These are phyloP conservation scores for Phylloboletellus chloephorus DNA, from an alignment of 1,284 basidiomycete species.

Conservation along the genomic window DNA sequence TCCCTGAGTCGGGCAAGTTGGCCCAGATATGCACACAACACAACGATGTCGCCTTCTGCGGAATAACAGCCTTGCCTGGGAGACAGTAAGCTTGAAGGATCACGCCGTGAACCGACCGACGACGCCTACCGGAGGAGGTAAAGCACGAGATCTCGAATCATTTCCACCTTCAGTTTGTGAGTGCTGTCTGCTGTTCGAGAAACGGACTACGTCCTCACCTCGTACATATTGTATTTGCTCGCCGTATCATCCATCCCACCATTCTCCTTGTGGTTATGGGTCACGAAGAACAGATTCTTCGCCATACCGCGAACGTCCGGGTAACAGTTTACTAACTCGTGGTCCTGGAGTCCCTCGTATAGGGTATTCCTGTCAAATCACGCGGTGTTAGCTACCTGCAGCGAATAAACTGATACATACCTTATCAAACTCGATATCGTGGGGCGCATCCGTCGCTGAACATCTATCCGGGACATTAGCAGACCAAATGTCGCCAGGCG, in stretches of 20 bases:
- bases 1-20: slow-evolving; percentile 59
- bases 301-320: slow-evolving; percentile 51
- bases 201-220: slow-evolving; percentile 40
- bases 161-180: slow-evolving; percentile 44
- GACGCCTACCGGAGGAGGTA: slow-evolving; percentile 52
- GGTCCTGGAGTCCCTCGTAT: slow-evolving; percentile 55
- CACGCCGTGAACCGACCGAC: not conserved
- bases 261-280: slow-evolving; percentile 51
- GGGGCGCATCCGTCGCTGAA: slow-evolving; percentile 60
- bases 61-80: slow-evolving; percentile 53
- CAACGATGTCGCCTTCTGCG: slow-evolving; percentile 63
- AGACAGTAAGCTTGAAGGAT: slow-evolving; percentile 2
- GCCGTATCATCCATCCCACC: slow-evolving; percentile 50
- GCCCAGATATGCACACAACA: slow-evolving; percentile 71
- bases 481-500: slow-evolving; percentile 46
- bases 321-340: slow-evolving; percentile 46
- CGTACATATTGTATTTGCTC: slow-evolving; percentile 61
- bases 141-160: slow-evolving; percentile 66
- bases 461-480: slow-evolving; percentile 53
- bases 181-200: not conserved
- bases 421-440: slow-evolving; percentile 46
- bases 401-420: slow-evolving; percentile 31
- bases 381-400: not conserved
- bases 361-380: slow-evolving; percentile 43
- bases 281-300: slow-evolving; percentile 56